These are phyloP conservation scores for Scheffersomyces insectosa DNA, from an alignment of 1,139 yeast species.

Conservation along the genomic window DNA sequence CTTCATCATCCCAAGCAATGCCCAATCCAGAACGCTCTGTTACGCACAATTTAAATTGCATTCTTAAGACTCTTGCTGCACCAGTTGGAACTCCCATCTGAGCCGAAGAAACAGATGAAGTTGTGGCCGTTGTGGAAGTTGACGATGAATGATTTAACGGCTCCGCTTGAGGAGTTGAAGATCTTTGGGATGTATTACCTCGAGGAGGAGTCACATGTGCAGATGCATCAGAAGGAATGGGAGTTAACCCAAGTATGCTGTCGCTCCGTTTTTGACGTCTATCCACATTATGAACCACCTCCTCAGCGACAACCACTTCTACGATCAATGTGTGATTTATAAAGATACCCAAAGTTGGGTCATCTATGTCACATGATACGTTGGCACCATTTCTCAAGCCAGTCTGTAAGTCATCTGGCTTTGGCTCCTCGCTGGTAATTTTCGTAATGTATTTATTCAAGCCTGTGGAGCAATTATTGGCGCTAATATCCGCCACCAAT, in stretches of 20 bases:
- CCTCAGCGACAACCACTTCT: conserved; percentile 94
- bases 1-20: conserved; percentile 98
- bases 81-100: conserved; percentile 84
- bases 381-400: conserved; percentile 51
- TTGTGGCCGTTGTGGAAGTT: neutral
- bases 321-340: conserved; percentile 76
- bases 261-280: conserved; percentile 10
- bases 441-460: conserved; percentile 31
- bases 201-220: neutral
- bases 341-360: conserved; percentile 74
- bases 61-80: conserved; percentile 87
- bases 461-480: conserved; percentile 62
- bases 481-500: conserved; percentile 66
- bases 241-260: conserved; percentile 14
- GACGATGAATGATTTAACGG: too few relatives aligned
- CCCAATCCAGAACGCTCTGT: conserved; percentile 95
- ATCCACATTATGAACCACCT: conserved; percentile 48
- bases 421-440: conserved; percentile 29
- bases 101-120: conserved; percentile 2
- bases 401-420: conserved; percentile 24
- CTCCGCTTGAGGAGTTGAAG: too few relatives aligned
- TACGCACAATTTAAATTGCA: conserved; percentile 82
- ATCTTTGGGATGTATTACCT: too few relatives aligned
- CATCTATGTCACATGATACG: conserved; percentile 78
- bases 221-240: conserved; percentile 15